These are phyloP conservation scores for Penicillium daleae DNA, from an alignment of 495 filamentous ascomycete species.

Conservation along the genomic window DNA sequence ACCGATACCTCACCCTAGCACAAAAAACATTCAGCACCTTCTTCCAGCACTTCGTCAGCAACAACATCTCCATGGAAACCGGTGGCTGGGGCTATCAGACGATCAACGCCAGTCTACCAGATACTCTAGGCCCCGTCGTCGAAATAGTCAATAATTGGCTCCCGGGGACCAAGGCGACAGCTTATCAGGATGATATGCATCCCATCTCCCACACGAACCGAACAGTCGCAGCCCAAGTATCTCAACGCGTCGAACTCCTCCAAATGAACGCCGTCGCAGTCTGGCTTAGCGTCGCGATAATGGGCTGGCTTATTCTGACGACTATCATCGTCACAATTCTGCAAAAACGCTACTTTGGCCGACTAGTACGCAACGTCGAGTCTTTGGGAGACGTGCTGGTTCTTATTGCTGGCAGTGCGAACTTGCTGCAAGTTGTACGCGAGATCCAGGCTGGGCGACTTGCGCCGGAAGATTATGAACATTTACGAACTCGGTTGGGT, in stretches of 20 bases:
- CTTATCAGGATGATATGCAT: slow-evolving; percentile 25
- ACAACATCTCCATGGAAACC: slow-evolving; percentile 26
- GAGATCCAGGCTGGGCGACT: slow-evolving; percentile 23
- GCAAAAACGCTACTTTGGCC: slow-evolving; percentile 27
- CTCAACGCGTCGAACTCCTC: slow-evolving; percentile 32
- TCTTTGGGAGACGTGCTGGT: slow-evolving; percentile 26
- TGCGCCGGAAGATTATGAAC: slow-evolving; percentile 10
- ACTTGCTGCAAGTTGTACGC: slow-evolving; percentile 22
- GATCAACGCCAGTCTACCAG: slow-evolving; percentile 33
- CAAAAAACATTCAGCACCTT: slow-evolving; percentile 37
- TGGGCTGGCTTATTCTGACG: slow-evolving; percentile 36
- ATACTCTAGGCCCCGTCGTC: slow-evolving; percentile 17
- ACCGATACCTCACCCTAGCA: slow-evolving; percentile 24
- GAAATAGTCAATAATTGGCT: slow-evolving; percentile 10
- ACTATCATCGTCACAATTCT: slow-evolving; percentile 28
- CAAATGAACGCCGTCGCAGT: slow-evolving; percentile 38
- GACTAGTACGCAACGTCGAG: slow-evolving; percentile 28
- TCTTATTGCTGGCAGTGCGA: slow-evolving; percentile 24
- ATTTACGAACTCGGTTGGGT: slow-evolving; percentile 21
- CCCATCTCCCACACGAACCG: slow-evolving; percentile 29
- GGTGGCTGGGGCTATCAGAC: slow-evolving; percentile 37
- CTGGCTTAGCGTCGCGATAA: slow-evolving; percentile 40
- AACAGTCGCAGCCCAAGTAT: slow-evolving; percentile 20
- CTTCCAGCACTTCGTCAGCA: slow-evolving; percentile 44
- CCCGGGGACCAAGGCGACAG: background rate